These are phyloP conservation scores for Ogataea saltuana DNA, from an alignment of 805 yeast species.

Conservation along the genomic window DNA sequence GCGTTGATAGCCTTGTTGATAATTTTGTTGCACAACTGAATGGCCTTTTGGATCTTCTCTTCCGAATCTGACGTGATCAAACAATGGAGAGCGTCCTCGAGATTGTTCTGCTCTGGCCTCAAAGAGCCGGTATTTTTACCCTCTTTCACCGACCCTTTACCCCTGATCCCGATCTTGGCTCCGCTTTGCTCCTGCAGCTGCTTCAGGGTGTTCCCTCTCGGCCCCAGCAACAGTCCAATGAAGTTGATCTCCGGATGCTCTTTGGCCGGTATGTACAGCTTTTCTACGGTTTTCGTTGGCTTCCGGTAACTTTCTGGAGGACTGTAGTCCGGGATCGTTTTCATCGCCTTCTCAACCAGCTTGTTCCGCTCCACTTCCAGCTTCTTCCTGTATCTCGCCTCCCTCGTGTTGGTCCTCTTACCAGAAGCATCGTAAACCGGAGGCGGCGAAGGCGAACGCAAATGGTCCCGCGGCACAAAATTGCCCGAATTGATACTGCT, in stretches of 20 bases:
- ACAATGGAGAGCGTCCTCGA: conserved; percentile 87
- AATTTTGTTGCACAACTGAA: conserved; percentile 69
- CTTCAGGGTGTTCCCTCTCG: conserved; percentile 89
- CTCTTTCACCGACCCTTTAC: conserved; percentile 93
- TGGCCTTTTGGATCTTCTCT: conserved; percentile 74
- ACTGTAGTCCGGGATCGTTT: conserved; percentile 68
- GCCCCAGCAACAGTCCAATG: conserved; percentile 88
- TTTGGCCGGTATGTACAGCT: conserved; percentile 78
- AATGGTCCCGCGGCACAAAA: conserved; percentile 49
- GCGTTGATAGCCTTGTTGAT: conserved; percentile 81
- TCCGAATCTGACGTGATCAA: conserved; percentile 80
- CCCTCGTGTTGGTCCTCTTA: conserved; percentile 82
- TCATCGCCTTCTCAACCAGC: conserved; percentile 73
- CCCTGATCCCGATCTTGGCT: conserved; percentile 87
- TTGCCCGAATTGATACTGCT: conserved; percentile 53
- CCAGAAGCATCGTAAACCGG: conserved; percentile 87
- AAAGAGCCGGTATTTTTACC: conserved; percentile 63
- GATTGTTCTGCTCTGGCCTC: conserved; percentile 50
- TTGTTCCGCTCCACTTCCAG: conserved; percentile 79
- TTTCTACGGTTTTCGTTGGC: conserved; percentile 68
- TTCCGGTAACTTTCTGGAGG: conserved; percentile 79
- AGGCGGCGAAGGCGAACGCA: conserved; percentile 83
- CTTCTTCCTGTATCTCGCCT: conserved; percentile 56
- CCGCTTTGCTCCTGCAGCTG: conserved; percentile 82
- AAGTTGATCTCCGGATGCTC: conserved; percentile 92